Evolutionary conservation across 495 filamentous ascomycete species (phyloP).

Genomic region (Penicillium crystallinum): DNA sequence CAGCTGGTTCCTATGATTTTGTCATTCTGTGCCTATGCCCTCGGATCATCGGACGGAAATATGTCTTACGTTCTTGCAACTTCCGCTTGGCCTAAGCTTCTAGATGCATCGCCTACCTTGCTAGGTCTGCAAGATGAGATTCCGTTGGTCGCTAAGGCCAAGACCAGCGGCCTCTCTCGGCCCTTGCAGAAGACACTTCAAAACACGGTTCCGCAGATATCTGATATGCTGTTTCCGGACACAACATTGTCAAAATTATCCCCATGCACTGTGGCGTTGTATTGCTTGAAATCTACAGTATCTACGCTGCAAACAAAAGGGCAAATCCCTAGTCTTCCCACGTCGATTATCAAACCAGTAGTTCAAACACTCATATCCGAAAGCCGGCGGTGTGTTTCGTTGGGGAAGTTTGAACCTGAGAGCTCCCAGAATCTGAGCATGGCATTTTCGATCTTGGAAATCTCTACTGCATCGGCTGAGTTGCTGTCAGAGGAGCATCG

Average conservation of each 20-base stretch:
- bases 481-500: constrained; percentile 19
- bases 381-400: not conserved
- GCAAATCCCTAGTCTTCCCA: constrained; percentile 21
- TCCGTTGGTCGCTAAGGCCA: constrained; percentile 11
- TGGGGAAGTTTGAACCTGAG: not conserved
- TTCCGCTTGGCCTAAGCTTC: constrained; percentile 31
- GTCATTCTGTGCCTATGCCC: constrained; percentile 28
- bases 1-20: constrained; percentile 31
- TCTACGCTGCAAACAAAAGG: constrained; percentile 25
- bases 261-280: constrained; percentile 29
- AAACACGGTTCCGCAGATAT: constrained; percentile 17
- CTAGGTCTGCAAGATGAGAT: constrained; percentile 28
- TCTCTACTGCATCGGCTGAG: constrained; percentile 37
- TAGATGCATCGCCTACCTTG: constrained; percentile 23
- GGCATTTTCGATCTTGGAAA: constrained; percentile 61
- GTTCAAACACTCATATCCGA: constrained; percentile 24
- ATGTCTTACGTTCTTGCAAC: constrained; percentile 25
- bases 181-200: constrained; percentile 27
- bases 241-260: constrained; percentile 18
- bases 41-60: constrained; percentile 22
- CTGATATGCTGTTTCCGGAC: constrained; percentile 20
- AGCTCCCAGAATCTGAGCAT: constrained; percentile 23
- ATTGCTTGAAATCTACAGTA: constrained; percentile 25
- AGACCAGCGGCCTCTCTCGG: constrained; percentile 23
- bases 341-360: constrained; percentile 20